These are phyloP conservation scores for Venturia carpophila DNA, from an alignment of 2,329 filamentous ascomycete species.

Conservation along the genomic window DNA sequence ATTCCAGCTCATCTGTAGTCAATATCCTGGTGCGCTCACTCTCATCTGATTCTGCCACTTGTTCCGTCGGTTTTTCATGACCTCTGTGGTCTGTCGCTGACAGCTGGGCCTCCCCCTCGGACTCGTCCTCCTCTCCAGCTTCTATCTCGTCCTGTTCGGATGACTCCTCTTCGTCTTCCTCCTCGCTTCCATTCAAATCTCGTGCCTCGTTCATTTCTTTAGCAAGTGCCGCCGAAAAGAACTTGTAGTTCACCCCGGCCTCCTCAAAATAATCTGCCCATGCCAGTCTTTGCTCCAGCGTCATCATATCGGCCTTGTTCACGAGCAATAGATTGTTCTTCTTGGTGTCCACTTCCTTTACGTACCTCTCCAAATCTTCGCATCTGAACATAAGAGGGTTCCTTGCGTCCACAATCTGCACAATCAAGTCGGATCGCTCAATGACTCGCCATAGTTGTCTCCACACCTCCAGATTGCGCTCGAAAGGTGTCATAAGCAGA, in stretches of 20 bases:
- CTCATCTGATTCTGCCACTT: slow-evolving; percentile 30
- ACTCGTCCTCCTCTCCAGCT: slow-evolving; percentile 38
- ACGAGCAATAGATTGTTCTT: slow-evolving; percentile 91
- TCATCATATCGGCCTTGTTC: slow-evolving; percentile 99
- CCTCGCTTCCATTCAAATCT: slow-evolving; percentile 45
- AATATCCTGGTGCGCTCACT: slow-evolving; percentile 57
- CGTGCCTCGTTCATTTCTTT: slow-evolving; percentile 78
- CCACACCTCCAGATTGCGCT: slow-evolving; percentile 96
- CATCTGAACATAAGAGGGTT: slow-evolving; percentile 92
- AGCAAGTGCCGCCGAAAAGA: slow-evolving; percentile 90
- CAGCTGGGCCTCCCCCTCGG: slow-evolving; percentile 29
- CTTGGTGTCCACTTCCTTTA: slow-evolving; percentile 79
- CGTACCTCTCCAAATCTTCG: slow-evolving; percentile 86
- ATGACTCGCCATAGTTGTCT: slow-evolving; percentile 97
- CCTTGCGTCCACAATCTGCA: slow-evolving; percentile 96
- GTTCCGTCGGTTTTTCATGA: slow-evolving; percentile 20
- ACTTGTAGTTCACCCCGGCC: slow-evolving; percentile 79
- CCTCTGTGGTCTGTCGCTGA: slow-evolving; percentile 23
- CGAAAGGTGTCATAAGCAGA: slow-evolving; percentile 93
- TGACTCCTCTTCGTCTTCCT: slow-evolving; percentile 41
- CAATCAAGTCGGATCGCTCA: slow-evolving; percentile 87
- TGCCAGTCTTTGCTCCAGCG: slow-evolving; percentile 64
- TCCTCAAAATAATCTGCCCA: slow-evolving; percentile 85
- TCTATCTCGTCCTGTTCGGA: slow-evolving; percentile 30
- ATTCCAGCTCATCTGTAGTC: slow-evolving; percentile 86